Conservation (phyloP, 2,329 filamentous ascomycete genomes). For the Blumeriella jaapii region DNA sequence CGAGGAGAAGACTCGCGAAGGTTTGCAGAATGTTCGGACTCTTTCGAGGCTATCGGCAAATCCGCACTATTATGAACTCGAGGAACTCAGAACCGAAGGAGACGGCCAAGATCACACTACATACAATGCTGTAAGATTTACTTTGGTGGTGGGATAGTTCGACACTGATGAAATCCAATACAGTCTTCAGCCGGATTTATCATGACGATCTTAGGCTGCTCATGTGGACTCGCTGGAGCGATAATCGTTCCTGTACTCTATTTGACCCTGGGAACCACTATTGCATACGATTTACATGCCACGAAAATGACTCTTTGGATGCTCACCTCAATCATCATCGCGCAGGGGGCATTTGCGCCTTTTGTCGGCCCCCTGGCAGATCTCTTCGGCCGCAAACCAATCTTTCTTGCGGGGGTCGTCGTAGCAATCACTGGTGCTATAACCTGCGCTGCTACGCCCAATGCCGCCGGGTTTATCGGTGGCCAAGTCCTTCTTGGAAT, state of each 20-base stretch:
- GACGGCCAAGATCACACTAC: slow-evolving; percentile 33
- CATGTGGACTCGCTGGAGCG: slow-evolving; percentile 8
- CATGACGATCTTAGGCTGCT: slow-evolving; percentile 10
- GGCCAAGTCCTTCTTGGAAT: slow-evolving; percentile 41
- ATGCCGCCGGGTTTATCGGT: slow-evolving; percentile 20
- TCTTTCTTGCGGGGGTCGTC: slow-evolving; percentile 10
- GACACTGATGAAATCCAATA: not conserved
- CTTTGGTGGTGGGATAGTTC: not conserved
- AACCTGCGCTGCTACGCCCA: slow-evolving; percentile 12
- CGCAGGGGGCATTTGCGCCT: slow-evolving; percentile 13
- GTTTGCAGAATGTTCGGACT: not conserved
- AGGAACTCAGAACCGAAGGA: slow-evolving; percentile 32
- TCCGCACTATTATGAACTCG: slow-evolving; percentile 34
- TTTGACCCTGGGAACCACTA: slow-evolving; percentile 6
- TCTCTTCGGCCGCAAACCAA: slow-evolving; percentile 12
- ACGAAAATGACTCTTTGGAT: slow-evolving; percentile 10
- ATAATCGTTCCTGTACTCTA: slow-evolving; percentile 9
- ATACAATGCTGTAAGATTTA: slow-evolving; percentile 1
- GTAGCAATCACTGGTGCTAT: slow-evolving; percentile 11
- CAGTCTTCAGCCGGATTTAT: slow-evolving; percentile 24
- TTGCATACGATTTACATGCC: slow-evolving; percentile 5
- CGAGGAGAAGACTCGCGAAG: not conserved
- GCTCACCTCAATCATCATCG: slow-evolving; percentile 10
- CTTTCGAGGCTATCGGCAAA: slow-evolving; percentile 1
- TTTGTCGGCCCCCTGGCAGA: slow-evolving; percentile 17